phyloP scores from a whole-genome alignment of 495 filamentous ascomycete genomes.

The Thermochaetoides thermophila region DNA sequence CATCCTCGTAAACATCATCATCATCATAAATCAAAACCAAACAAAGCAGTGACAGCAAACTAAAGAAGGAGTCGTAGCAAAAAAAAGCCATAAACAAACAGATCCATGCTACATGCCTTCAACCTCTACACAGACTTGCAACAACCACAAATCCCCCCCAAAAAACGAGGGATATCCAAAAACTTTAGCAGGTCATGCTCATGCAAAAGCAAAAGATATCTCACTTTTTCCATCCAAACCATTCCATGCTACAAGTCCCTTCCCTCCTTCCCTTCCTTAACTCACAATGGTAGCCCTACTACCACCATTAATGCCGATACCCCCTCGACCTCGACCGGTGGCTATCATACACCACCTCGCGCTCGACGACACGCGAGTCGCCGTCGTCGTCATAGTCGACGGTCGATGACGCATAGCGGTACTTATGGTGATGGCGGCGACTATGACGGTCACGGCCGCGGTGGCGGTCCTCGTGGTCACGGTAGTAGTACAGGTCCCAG shows the following conservation, averaged over 20 bases:
- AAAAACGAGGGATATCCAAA: constrained; percentile 2
- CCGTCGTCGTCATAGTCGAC: constrained; percentile 38
- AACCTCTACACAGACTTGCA: no score
- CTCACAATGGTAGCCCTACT: no score
- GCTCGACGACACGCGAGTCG: constrained; percentile 43
- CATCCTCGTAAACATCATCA: background rate
- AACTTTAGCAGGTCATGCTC: no score
- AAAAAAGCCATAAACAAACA: constrained; percentile 3
- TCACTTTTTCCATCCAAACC: no score
- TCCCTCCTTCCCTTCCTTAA: no score
- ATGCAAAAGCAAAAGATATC: no score
- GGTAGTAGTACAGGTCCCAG: constrained; percentile 40
- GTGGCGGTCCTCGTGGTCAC: constrained; percentile 18
- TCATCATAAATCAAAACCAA: background rate
- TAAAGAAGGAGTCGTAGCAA: background rate
- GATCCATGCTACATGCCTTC: no score
- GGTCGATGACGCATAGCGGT: no score
- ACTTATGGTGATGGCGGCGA: no score
- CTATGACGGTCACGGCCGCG: no score
- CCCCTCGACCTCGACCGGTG: constrained; percentile 17
- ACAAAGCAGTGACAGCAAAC: background rate
- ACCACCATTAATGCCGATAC: constrained; percentile 8
- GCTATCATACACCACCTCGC: constrained; percentile 40
- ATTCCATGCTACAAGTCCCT: no score
- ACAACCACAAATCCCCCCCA: constrained; percentile 4